These are phyloP conservation scores for Holtermannia corniformis DNA, from an alignment of 768 basidiomycete species.

Conservation along the genomic window DNA sequence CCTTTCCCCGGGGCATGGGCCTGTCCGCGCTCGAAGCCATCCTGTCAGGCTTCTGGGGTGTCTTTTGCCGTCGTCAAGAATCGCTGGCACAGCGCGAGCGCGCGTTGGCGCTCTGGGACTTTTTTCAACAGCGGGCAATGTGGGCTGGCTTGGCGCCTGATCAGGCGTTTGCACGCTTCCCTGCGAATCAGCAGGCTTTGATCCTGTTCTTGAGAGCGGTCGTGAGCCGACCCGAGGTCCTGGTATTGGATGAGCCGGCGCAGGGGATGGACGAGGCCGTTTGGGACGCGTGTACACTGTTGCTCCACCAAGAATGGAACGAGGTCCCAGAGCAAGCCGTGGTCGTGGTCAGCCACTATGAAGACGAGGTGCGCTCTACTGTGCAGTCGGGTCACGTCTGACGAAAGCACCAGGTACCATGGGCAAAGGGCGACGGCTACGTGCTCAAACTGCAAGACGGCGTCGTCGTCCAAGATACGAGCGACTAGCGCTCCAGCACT, in stretches of 20 bases:
- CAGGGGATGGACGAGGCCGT: constrained; percentile 80
- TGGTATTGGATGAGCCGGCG: constrained; percentile 87
- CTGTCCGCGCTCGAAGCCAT: constrained; percentile 70
- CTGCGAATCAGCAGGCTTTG: constrained; percentile 66
- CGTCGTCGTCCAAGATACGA: neutral
- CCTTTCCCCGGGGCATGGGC: constrained; percentile 64
- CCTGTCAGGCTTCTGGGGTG: constrained; percentile 81
- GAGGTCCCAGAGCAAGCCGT: constrained; percentile 53
- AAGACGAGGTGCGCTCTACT: constrained; percentile 57
- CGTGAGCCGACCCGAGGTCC: constrained; percentile 60
- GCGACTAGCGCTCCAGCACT: no score
- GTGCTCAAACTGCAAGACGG: constrained; percentile 45
- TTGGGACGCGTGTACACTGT: constrained; percentile 55
- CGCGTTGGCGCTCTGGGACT: constrained; percentile 54
- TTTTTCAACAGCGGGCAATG: constrained; percentile 41
- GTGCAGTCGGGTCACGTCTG: neutral
- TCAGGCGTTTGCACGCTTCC: constrained; percentile 61
- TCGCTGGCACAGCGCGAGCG: constrained; percentile 45
- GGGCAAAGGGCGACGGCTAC: constrained; percentile 49
- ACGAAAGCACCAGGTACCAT: constrained; percentile 50
- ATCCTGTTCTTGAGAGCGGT: constrained; percentile 78
- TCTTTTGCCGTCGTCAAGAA: constrained; percentile 53
- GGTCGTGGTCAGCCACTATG: constrained; percentile 81
- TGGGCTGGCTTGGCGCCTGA: constrained; percentile 33
- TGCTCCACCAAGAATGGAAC: constrained; percentile 49